These are phyloP conservation scores for Pilatotrama ljubarskyi DNA, from an alignment of 768 basidiomycete genomes.

Conservation along the genomic window DNA sequence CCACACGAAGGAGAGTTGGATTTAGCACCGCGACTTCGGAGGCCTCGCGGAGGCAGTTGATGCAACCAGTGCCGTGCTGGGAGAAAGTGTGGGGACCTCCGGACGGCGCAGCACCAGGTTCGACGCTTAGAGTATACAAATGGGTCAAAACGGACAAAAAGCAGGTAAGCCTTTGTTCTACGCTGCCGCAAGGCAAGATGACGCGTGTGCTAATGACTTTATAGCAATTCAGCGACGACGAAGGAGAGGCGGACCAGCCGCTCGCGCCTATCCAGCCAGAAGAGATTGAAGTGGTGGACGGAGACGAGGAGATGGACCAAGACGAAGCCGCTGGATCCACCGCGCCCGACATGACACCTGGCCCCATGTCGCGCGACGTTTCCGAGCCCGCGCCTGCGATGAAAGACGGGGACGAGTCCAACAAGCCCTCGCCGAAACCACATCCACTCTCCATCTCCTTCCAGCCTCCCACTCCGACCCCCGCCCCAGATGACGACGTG, in stretches of 20 bases:
- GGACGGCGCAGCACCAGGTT: constrained; percentile 53
- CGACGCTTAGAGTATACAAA: constrained; percentile 66
- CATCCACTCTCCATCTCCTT: constrained; percentile 58
- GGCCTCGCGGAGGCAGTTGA: constrained; percentile 79
- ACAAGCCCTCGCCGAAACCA: constrained; percentile 68
- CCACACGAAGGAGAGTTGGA: constrained; percentile 74
- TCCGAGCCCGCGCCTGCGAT: constrained; percentile 35
- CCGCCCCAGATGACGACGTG: constrained; percentile 40
- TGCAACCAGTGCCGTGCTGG: constrained; percentile 89
- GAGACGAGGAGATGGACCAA: constrained; percentile 74
- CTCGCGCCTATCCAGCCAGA: constrained; percentile 79
- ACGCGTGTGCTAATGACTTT: neutral
- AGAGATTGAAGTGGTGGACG: constrained; percentile 72
- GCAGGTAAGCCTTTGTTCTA: constrained; percentile 47
- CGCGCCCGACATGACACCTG: constrained; percentile 37
- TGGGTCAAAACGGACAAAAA: constrained; percentile 82
- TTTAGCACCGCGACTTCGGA: constrained; percentile 77
- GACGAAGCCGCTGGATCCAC: constrained; percentile 53
- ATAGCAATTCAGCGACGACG: constrained; percentile 88
- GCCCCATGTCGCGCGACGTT: constrained; percentile 34
- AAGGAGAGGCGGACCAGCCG: constrained; percentile 76
- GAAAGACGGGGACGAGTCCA: constrained; percentile 38
- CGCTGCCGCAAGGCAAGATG: neutral
- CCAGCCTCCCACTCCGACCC: constrained; percentile 44
- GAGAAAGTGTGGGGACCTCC: constrained; percentile 73